Evolutionary conservation across 345 rosid species (phyloP).

Genomic region (Trapa incisa): DNA sequence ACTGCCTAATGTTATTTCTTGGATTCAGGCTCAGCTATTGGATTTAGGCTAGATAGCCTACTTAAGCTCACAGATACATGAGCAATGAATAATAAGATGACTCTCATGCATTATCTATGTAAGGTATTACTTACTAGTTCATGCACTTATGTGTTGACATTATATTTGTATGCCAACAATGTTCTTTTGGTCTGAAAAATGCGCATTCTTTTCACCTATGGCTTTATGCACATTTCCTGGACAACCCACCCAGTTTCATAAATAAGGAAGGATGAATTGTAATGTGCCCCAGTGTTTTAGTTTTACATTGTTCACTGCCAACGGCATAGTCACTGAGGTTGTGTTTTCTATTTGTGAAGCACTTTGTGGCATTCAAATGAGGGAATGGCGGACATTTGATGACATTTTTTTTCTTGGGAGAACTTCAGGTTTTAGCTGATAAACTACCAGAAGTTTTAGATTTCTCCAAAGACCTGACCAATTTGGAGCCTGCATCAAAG

Average conservation of each 20-base stretch:
- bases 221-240: too few relatives aligned
- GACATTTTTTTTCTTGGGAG: slow-evolving; percentile 10
- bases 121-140: slow-evolving; percentile 41
- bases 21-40: slow-evolving; percentile 67
- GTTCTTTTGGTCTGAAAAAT: neutral
- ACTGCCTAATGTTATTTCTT: slow-evolving; percentile 1
- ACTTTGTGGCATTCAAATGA: neutral
- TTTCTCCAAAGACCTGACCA: slow-evolving; percentile 52
- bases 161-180: too few relatives aligned
- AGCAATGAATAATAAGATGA: slow-evolving; percentile 78
- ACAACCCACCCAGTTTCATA: too few relatives aligned
- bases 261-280: too few relatives aligned
- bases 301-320: neutral
- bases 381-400: neutral
- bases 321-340: neutral
- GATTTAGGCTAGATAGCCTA: slow-evolving; percentile 87
- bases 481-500: slow-evolving; percentile 71
- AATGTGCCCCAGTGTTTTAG: neutral
- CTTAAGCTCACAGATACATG: slow-evolving; percentile 87
- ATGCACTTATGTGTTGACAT: neutral
- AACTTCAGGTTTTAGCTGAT: slow-evolving; percentile 65
- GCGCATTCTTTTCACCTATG: neutral
- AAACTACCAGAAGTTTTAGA: slow-evolving; percentile 77
- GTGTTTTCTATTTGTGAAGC: neutral
- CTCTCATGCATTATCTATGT: slow-evolving; percentile 95